These are phyloP conservation scores for Fusarium verticillioides DNA, from an alignment of 2,329 filamentous ascomycete genomes.

Conservation along the genomic window DNA sequence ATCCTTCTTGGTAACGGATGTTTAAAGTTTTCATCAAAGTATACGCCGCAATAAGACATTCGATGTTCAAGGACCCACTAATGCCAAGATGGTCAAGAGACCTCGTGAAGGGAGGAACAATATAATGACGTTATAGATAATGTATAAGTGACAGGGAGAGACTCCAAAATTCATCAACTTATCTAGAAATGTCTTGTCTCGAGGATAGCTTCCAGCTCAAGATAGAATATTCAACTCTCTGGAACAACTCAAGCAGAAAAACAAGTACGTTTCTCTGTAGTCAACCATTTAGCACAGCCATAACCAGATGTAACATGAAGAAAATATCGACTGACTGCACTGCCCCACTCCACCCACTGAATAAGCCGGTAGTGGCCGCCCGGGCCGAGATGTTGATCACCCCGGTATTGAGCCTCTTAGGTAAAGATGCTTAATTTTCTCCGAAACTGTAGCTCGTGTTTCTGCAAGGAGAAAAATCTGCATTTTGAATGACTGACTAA, in stretches of 20 bases:
- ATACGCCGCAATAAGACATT: not conserved
- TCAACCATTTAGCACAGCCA: not conserved
- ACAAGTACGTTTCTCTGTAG: not conserved
- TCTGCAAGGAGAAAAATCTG: not conserved
- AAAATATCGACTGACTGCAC: too few relatives aligned
- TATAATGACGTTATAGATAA: not conserved
- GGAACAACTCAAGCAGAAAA: fast-evolving
- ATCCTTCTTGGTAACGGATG: not conserved
- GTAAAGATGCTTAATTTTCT: not conserved
- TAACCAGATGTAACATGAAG: too few relatives aligned
- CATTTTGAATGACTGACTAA: not conserved
- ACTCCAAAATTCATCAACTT: too few relatives aligned
- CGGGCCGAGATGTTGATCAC: not conserved
- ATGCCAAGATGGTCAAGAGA: not conserved
- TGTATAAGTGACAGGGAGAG: too few relatives aligned
- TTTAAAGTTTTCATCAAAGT: not conserved
- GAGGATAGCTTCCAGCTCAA: too few relatives aligned
- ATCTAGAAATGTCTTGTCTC: too few relatives aligned
- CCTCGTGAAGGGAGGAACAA: too few relatives aligned
- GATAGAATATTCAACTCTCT: too few relatives aligned
- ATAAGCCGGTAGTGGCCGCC: not conserved
- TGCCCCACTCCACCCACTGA: not conserved
- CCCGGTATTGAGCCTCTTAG: not conserved
- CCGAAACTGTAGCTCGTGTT: not conserved
- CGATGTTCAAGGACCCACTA: not conserved